Percentiles rank a stretch among this genome's conserved stretches.
Evolutionary conservation across 2,329 filamentous ascomycete genomes (phyloP).

Genomic region (Trematosphaeria pertusa): DNA sequence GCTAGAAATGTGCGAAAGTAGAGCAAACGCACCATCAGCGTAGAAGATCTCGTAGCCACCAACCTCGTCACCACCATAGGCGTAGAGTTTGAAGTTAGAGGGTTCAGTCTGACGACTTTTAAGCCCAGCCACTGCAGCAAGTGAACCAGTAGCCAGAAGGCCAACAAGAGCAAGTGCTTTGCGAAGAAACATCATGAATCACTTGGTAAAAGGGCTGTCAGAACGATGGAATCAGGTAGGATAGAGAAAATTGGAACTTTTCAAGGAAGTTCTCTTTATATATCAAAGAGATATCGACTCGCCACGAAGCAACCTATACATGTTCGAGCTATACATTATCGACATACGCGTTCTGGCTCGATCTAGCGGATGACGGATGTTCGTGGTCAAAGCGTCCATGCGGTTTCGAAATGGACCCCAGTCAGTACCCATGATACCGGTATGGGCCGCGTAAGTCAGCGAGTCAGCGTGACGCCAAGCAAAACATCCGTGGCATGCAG

Average conservation of each 20-base stretch:
- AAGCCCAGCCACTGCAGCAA: slow-evolving; percentile 2
- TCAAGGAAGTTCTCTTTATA: not conserved
- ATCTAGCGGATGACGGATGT: no score
- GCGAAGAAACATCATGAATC: not conserved
- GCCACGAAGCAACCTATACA: not conserved
- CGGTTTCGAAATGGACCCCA: not conserved
- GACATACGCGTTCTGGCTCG: no score
- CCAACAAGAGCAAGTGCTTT: slow-evolving; percentile 2
- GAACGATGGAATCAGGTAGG: not conserved
- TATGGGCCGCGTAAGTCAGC: not conserved
- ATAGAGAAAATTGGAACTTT: not conserved
- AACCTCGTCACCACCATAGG: slow-evolving; percentile 1
- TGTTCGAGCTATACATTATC: no score
- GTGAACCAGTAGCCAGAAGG: slow-evolving; percentile 4
- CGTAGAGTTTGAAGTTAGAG: slow-evolving; percentile 8
- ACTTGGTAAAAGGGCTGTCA: not conserved
- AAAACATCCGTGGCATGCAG: not conserved
- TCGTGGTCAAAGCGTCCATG: not conserved
- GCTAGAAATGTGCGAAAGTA: not conserved
- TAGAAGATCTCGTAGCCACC: slow-evolving; percentile 4
- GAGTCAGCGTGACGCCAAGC: slow-evolving; percentile 1
- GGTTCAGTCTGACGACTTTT: slow-evolving; percentile 4
- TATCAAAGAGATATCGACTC: no score
- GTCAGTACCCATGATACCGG: not conserved
- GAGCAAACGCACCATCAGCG: slow-evolving; percentile 1